Conservation (phyloP, 164 flowering plant genomes). For the Umbellularia californica region DNA sequence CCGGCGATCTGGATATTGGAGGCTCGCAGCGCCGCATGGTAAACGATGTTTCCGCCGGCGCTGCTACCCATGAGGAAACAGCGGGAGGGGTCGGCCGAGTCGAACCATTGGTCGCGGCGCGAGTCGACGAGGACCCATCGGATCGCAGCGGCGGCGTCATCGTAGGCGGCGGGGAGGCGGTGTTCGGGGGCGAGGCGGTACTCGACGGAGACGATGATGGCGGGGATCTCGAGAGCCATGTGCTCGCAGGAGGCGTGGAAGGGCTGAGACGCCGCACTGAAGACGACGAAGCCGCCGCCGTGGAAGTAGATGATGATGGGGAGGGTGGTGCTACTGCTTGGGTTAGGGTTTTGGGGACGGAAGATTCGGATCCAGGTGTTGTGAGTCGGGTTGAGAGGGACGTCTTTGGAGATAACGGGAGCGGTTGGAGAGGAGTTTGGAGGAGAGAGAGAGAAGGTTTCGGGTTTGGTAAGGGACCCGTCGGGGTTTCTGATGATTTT, state of each 20-base stretch:
- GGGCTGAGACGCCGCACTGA: conserved; percentile 25
- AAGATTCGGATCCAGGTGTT: conserved; percentile 5
- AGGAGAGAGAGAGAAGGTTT: background rate
- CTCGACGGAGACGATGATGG: conserved; percentile 36
- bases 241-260: conserved; percentile 32
- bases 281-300: conserved; percentile 28
- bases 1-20: conserved; percentile 19
- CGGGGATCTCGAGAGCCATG: conserved; percentile 30
- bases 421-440: background rate
- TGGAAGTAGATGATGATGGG: conserved; percentile 38
- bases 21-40: conserved; percentile 1
- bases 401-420: conserved; percentile 2
- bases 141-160: conserved; percentile 39
- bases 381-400: conserved; percentile 1
- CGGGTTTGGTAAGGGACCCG: background rate
- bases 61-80: conserved; percentile 9
- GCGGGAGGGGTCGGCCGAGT: conserved; percentile 6
- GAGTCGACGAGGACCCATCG: conserved; percentile 30
- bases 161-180: conserved; percentile 49
- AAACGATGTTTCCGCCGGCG: conserved; percentile 8
- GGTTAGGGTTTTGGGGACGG: conserved; percentile 2
- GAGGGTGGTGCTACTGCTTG: conserved; percentile 18
- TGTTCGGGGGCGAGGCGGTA: conserved; percentile 56
- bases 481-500: background rate
- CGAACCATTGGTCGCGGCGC: conserved; percentile 28